Evolutionary conservation across 176 grass and related monocot species (phyloP).

Genomic region (Avena eriantha): DNA sequence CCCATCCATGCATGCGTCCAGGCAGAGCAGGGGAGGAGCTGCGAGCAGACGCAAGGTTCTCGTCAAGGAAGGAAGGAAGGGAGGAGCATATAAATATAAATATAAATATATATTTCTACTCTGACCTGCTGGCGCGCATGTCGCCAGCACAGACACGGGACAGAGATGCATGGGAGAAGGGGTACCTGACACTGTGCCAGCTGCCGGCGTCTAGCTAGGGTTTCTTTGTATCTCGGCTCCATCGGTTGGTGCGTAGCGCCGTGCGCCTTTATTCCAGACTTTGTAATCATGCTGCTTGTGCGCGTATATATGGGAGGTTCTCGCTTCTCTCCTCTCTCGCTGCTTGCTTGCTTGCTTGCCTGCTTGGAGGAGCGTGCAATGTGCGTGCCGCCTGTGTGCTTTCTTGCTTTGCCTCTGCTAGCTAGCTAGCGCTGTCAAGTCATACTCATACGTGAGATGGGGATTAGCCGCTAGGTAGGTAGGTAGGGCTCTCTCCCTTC

Average conservation of each 20-base stretch:
- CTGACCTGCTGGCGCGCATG: conserved; percentile 14
- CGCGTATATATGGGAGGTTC: conserved; percentile 34
- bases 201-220: conserved; percentile 65
- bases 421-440: background rate
- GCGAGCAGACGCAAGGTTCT: background rate
- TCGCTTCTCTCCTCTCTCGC: background rate
- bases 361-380: conserved; percentile 53
- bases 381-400: conserved; percentile 27
- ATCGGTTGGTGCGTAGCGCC: conserved; percentile 61
- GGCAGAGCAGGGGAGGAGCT: background rate
- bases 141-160: background rate
- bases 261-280: conserved; percentile 38
- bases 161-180: too few species aligned
- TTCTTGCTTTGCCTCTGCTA: background rate
- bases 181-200: conserved; percentile 65
- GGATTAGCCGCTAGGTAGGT: background rate
- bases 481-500: conserved; percentile 24
- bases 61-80: background rate
- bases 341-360: background rate
- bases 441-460: background rate
- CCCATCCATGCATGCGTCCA: background rate
- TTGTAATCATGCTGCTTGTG: conserved; percentile 52
- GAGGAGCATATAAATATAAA: too few species aligned
- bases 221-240: conserved; percentile 19
- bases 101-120: too few species aligned